Conservation (phyloP, 305 asterid species). For the Caryopteris hybrid region DNA sequence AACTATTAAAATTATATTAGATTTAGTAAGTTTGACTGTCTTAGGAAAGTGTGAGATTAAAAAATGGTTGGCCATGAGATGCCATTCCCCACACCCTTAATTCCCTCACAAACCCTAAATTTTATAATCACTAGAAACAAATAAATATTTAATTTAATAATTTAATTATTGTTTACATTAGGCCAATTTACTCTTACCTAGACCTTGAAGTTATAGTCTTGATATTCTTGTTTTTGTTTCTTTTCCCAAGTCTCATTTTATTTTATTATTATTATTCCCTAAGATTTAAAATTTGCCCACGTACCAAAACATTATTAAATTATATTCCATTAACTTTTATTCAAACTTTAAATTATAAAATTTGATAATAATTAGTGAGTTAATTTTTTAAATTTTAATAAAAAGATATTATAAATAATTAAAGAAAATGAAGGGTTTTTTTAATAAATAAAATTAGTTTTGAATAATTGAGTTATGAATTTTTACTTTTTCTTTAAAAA, state of each 20-base stretch:
- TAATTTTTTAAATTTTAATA: not conserved
- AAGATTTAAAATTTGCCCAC: too few species aligned
- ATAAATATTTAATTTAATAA: slow-evolving; percentile 22
- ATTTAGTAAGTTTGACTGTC: slow-evolving; percentile 21
- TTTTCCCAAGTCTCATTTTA: slow-evolving; percentile 18
- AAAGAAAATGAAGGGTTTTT: not conserved
- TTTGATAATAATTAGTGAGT: too few species aligned
- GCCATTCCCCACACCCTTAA: slow-evolving; percentile 42
- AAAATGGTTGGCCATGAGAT: slow-evolving; percentile 14
- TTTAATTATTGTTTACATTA: slow-evolving; percentile 26
- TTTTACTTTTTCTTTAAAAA: too few species aligned
- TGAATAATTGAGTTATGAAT: not conserved
- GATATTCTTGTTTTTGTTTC: slow-evolving; percentile 31
- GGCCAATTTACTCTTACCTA: slow-evolving; percentile 41
- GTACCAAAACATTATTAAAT: too few species aligned
- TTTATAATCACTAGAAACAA: slow-evolving; percentile 33
- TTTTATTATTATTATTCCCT: not conserved
- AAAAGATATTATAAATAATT: not conserved
- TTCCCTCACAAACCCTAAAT: slow-evolving; percentile 37
- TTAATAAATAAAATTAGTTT: too few species aligned
- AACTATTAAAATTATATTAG: too few species aligned
- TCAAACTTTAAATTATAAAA: too few species aligned
- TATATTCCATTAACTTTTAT: too few species aligned
- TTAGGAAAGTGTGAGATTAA: slow-evolving; percentile 32
- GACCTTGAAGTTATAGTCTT: slow-evolving; percentile 40